Evolutionary conservation across 805 yeast species (phyloP).

Genomic region (Wickerhamia fluorescens): DNA sequence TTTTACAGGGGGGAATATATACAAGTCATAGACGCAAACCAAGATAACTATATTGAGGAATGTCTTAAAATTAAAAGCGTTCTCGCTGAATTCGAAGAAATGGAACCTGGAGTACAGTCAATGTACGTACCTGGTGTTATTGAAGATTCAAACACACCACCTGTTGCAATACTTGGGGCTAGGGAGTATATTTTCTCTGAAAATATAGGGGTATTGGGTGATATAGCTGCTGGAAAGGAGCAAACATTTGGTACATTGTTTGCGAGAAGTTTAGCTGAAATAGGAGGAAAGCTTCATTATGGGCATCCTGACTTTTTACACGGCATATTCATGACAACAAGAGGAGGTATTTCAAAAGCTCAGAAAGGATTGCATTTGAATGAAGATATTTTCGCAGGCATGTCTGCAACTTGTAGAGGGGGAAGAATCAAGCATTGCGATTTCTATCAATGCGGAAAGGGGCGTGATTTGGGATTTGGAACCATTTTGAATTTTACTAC

Average conservation of each 20-base stretch:
- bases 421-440: conserved; percentile 95
- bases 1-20: conserved; percentile 92
- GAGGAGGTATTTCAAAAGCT: conserved; percentile 95
- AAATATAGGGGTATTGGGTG: conserved; percentile 87
- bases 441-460: conserved; percentile 94
- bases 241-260: conserved; percentile 95
- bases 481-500: conserved; percentile 90
- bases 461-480: conserved; percentile 90
- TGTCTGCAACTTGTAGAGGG: conserved; percentile 82
- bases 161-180: conserved; percentile 92
- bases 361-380: conserved; percentile 89
- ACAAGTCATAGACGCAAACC: conserved; percentile 93
- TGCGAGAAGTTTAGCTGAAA: conserved; percentile 87
- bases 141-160: conserved; percentile 24
- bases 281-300: conserved; percentile 91
- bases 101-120: conserved; percentile 28
- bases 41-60: conserved; percentile 91
- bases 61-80: conserved; percentile 86
- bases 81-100: conserved; percentile 85
- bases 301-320: conserved; percentile 96
- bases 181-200: conserved; percentile 93
- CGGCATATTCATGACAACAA: conserved; percentile 84
- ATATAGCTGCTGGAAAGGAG: conserved; percentile 95
- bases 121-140: conserved; percentile 53
- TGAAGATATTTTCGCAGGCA: conserved; percentile 95